Conservation (phyloP, 495 filamentous ascomycete species). For the Annulohypoxylon bovei region DNA sequence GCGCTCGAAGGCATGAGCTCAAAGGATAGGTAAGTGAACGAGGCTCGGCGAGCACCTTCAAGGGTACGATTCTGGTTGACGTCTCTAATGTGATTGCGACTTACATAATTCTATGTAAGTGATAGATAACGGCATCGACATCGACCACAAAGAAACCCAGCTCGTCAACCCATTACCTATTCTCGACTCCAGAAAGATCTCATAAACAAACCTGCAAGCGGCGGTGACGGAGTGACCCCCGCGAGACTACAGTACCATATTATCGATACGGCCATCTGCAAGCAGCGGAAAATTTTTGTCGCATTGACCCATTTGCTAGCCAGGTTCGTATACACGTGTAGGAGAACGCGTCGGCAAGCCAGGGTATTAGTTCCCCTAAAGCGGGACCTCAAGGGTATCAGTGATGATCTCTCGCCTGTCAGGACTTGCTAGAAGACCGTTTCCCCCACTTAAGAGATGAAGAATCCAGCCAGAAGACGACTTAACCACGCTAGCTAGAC, state of each 20-base stretch:
- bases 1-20: slow-evolving; percentile 2
- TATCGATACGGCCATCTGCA: slow-evolving; percentile 5
- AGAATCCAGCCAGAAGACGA: slow-evolving; percentile 9
- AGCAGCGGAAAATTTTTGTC: slow-evolving; percentile 33
- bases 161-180: not conserved
- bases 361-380: slow-evolving; percentile 28
- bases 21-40: not conserved
- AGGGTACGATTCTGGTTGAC: not conserved
- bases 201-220: slow-evolving; percentile 3
- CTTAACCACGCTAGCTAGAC: not conserved
- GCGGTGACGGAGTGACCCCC: slow-evolving; percentile 19
- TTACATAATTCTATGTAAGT: not conserved
- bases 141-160: not conserved
- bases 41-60: not conserved
- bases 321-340: slow-evolving; percentile 19
- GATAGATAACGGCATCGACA: not conserved
- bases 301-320: slow-evolving; percentile 32
- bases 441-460: slow-evolving; percentile 17
- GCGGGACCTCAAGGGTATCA: slow-evolving; percentile 33
- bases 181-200: not conserved
- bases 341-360: slow-evolving; percentile 20
- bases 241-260: not conserved
- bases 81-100: not conserved
- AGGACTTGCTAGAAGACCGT: not conserved
- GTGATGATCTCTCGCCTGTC: slow-evolving; percentile 32